Base-by-base conservation (phyloP, 1,284 basidiomycete species). In the Pterula multifida region DNA sequence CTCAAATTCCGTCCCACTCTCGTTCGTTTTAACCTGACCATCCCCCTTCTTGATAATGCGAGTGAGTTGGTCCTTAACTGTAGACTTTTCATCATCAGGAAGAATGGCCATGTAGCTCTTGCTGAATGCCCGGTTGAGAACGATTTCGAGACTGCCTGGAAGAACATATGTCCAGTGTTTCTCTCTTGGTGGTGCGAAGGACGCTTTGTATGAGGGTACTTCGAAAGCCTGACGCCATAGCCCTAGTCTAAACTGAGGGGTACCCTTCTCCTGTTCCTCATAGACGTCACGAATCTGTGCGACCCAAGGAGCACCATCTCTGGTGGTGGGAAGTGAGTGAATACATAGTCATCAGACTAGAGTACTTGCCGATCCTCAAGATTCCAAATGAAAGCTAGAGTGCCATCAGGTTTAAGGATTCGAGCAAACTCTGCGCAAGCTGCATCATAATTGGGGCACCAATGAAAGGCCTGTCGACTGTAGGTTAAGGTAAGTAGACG, bases 341-440 rank as follows among this genome's bases (percentile, higher is more conserved):
- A 24, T 49, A 36, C 26, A 21, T 2, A 25, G 28, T 26, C 3
- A 44, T 11, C 11, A 17, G 3, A 17, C 4, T 24, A 42, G 19
- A 17, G 11, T 22, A 54, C 68, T 49, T 54, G 79, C 81, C 80
- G 71, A 62, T 88, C 80, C 63, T 87, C 86, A 28, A 89, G 64
- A 63, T 89, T 90, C 86, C 87, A 90, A 45, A 88, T 77, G 52
- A 85, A 69, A 2, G 70, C 78, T n/a, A 79, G 69, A 3, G 72
- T 63, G 3, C 85, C 87, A 26, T 66, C 64, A 0, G 81, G 79
- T 59, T 85, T 85, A 47, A 90, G 66, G 56, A 87, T 74, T 28
- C 87, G 73, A 21, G 75, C 70, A 59, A 90, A 84, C 60, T 90
- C 86, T 0, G 63, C 63, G 13, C 71, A 70, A 1, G 85, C 84